Evolutionary conservation across 2,329 filamentous ascomycete genomes (phyloP).

Genomic region (Coniella vitis): DNA sequence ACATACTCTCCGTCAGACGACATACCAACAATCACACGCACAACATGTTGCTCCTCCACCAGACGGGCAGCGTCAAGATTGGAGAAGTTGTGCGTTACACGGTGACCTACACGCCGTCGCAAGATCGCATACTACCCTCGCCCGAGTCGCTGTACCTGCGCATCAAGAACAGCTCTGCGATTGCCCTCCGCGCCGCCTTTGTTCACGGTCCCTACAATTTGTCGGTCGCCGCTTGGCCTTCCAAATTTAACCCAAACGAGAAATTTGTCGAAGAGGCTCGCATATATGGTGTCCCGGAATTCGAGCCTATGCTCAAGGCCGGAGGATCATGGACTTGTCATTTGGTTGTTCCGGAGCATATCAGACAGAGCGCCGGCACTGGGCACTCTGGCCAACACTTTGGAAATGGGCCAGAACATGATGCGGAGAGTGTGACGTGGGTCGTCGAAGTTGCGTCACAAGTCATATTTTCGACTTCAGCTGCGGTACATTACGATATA

Average conservation of each 20-base stretch:
- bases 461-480: slow-evolving; percentile 86
- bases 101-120: slow-evolving; percentile 82
- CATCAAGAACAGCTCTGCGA: slow-evolving; percentile 85
- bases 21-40: not conserved
- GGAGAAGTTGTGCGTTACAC: slow-evolving; percentile 91
- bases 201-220: slow-evolving; percentile 93
- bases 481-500: slow-evolving; percentile 81
- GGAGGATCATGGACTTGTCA: slow-evolving; percentile 79
- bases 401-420: slow-evolving; percentile 36
- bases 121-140: slow-evolving; percentile 83
- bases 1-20: not conserved
- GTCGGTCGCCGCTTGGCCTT: slow-evolving; percentile 78
- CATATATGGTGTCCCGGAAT: slow-evolving; percentile 74
- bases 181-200: slow-evolving; percentile 88
- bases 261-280: slow-evolving; percentile 61
- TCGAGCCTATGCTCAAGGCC: slow-evolving; percentile 93
- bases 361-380: slow-evolving; percentile 57
- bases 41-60: slow-evolving; percentile 82
- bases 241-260: slow-evolving; percentile 74
- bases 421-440: slow-evolving; percentile 65
- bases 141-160: slow-evolving; percentile 76
- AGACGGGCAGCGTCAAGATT: slow-evolving; percentile 85
- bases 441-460: slow-evolving; percentile 87
- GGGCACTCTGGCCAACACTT: slow-evolving; percentile 37
- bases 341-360: slow-evolving; percentile 71